Evolutionary conservation across 2,329 filamentous ascomycete species (phyloP).

Genomic region (Ophiostoma sp.): DNA sequence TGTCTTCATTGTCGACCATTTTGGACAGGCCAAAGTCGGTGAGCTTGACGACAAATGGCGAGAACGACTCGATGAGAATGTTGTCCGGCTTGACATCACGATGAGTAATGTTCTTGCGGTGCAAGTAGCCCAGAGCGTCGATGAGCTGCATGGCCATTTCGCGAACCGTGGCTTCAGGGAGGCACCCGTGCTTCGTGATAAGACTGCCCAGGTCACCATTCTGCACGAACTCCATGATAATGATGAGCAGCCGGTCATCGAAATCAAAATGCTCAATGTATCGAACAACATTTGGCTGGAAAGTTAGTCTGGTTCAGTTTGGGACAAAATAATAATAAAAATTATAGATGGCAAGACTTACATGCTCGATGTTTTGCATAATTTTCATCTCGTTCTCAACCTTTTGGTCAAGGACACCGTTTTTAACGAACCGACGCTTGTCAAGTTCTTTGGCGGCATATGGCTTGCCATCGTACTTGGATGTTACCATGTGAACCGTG

Average conservation of each 20-base stretch:
- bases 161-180: conserved; percentile 65
- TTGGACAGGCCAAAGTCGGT: conserved; percentile 97
- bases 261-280: conserved; percentile 87
- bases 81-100: conserved; percentile 99
- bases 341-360: conserved; percentile 41
- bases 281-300: conserved; percentile 76
- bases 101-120: conserved; percentile 84
- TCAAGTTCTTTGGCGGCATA: conserved; percentile 94
- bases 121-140: conserved; percentile 77
- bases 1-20: conserved; percentile 82
- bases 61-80: conserved; percentile 70
- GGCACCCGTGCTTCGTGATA: conserved; percentile 54
- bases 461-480: conserved; percentile 73
- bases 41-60: conserved; percentile 78
- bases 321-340: not conserved
- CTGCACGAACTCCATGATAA: conserved; percentile 90
- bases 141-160: conserved; percentile 71
- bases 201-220: conserved; percentile 76
- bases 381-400: conserved; percentile 97
- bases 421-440: conserved; percentile 88
- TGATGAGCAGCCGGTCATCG: conserved; percentile 78
- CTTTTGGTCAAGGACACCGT: conserved; percentile 81
- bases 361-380: conserved; percentile 79
- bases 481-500: conserved; percentile 83
- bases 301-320: not conserved